Base-by-base conservation (phyloP, 106 monocot species). In the Vanilla planifolia region DNA sequence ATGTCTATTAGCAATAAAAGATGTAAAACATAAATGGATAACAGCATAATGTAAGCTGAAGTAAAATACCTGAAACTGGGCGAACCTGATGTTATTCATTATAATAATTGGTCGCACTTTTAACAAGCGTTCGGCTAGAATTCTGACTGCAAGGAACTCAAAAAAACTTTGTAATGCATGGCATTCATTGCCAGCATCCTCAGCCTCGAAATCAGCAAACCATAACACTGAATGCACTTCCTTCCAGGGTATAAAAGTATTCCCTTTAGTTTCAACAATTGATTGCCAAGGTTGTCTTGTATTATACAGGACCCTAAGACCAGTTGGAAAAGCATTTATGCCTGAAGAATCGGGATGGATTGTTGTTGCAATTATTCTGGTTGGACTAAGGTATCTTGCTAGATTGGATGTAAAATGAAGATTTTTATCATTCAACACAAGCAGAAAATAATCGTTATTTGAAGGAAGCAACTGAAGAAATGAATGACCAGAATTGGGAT, bases 21-120 rank as follows among this genome's bases (percentile, higher is more conserved):
- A 68, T 45, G 19, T 57, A 3, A 20, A 53, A 29, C 16, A 53
- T 13, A 11, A 2, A 16, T 34, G 35, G 57, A 35, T 21, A 6
- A 2, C 20, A 35, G 35, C 21, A 36, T 34, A 35, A 20, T 20
- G n/a, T 28, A 30, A 42, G 16, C 14, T 16, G 21, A 11, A 32
- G 33, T 45, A 22, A 19, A 14, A 13, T 79, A 90, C 89, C 89
- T 90, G 73, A 51, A 81, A 29, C 34, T 74, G 73, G 5, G 81
- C 51, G 62, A 74, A 90, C 63, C 63, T 82, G 48, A 67, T 57
- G 67, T 85, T 90, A 46, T 85, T 90, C 73, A 90, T 85, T 46
- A 67, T 85, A 42, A 90, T 37, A 6, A 90, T 74, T 27, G 82
- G 68, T 19, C 57, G 62, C 34, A 74, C 17, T 39, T 76, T 51